phyloP scores from a whole-genome alignment of 768 basidiomycete genomes.

The Lentinula edodes region DNA sequence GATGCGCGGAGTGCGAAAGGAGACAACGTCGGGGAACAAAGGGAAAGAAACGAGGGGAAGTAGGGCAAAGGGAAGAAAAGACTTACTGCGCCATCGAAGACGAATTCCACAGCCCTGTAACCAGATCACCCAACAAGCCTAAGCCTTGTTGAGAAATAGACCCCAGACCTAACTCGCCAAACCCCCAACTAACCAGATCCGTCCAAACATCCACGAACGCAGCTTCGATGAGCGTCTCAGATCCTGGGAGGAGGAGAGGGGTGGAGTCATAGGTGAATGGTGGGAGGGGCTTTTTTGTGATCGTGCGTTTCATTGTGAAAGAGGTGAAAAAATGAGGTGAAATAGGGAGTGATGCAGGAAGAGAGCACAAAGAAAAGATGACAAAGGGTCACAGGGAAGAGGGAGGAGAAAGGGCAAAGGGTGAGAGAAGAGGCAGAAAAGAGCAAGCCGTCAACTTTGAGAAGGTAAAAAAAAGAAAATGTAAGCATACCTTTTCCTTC shows the following conservation, averaged over 20 bases:
- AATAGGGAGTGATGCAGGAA: too few relatives aligned
- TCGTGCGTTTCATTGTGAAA: too few relatives aligned
- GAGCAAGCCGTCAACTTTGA: not conserved
- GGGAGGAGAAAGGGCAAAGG: too few relatives aligned
- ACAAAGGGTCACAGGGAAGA: too few relatives aligned
- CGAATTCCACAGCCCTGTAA: not conserved
- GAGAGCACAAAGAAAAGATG: too few relatives aligned
- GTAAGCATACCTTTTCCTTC: constrained; percentile 48
- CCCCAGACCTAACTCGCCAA: not conserved
- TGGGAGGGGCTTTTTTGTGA: constrained; percentile 27
- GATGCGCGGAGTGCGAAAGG: too few relatives aligned
- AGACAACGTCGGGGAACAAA: not conserved
- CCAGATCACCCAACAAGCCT: not conserved
- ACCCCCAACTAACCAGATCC: constrained; percentile 54
- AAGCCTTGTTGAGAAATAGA: not conserved
- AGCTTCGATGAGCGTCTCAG: constrained; percentile 82
- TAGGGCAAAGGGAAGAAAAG: not conserved
- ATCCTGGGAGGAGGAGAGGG: constrained; percentile 55
- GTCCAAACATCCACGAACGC: constrained; percentile 85
- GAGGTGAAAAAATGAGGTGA: too few relatives aligned
- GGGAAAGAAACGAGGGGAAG: not conserved
- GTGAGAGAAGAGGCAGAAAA: not conserved
- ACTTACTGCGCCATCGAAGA: not conserved
- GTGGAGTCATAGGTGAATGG: constrained; percentile 92
- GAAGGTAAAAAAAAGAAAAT: not conserved